Conservation (phyloP, 345 rosid species). For the Turnera subulata region DNA sequence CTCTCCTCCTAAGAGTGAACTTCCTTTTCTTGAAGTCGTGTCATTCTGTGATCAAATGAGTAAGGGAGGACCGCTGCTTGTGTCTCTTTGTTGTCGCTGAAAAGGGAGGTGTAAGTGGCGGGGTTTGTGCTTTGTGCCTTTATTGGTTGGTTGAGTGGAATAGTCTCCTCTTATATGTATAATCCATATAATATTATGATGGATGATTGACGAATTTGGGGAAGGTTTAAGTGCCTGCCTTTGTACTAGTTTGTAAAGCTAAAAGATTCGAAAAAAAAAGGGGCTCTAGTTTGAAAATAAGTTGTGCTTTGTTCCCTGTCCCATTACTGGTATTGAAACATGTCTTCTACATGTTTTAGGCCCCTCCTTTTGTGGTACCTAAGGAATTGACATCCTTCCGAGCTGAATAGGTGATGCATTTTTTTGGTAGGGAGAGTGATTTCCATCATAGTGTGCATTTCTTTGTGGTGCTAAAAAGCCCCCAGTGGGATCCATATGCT, state of each 20-base stretch:
- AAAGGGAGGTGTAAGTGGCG: slow-evolving; percentile 11
- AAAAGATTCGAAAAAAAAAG: background rate
- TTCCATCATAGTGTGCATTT: background rate
- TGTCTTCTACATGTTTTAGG: slow-evolving; percentile 23
- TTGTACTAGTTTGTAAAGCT: no score
- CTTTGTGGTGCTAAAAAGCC: slow-evolving; percentile 9
- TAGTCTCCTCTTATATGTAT: background rate
- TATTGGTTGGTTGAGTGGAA: background rate
- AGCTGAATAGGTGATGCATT: no score
- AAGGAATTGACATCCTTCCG: background rate
- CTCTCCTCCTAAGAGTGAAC: background rate
- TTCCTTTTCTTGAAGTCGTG: background rate
- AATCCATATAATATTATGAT: background rate
- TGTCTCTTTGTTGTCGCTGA: background rate
- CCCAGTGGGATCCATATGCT: background rate
- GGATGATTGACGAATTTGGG: background rate
- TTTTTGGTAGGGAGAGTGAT: background rate
- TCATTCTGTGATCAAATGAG: background rate
- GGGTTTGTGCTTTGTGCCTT: slow-evolving; percentile 17
- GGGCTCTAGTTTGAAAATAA: background rate
- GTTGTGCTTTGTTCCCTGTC: background rate
- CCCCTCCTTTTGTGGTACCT: background rate
- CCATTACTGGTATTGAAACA: slow-evolving; percentile 9
- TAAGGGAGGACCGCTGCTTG: background rate
- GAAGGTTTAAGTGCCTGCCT: background rate